Evolutionary conservation across 2,329 filamentous ascomycete genomes (phyloP), one percentile per base, ranked within the genome.

Genomic region (Nectriaceae sp.): DNA sequence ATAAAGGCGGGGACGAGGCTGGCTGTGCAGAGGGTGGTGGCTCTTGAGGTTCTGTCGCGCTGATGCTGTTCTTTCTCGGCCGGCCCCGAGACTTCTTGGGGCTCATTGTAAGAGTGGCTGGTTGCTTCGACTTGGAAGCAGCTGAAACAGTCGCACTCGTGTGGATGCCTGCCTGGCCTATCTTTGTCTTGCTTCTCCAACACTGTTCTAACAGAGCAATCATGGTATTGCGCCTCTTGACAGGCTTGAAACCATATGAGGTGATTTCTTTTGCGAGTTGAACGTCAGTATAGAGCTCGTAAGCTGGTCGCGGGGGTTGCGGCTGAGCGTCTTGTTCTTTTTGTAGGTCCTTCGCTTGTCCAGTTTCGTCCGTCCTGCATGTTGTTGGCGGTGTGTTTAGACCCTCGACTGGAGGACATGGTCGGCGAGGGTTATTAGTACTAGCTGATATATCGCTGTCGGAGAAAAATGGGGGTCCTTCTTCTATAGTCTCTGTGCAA

Each of bases 161-260:
- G 29, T 55, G 53, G 11, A 63, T 21, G 11, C 31, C 37, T 26
- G 42, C 42, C 35, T 59, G 53, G 4, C 42, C 46, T 3, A 54
- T 42, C 11, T 62, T 58, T 18, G 76, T 69, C 62, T 83, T 83
- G 48, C 82, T 83, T 55, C 79, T 70, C 87, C 88, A 91, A 65
- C 89, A 91, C 60, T 84, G 80, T 43, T 88, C 74, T 11, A 92
- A 71, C 11, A 90, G 67, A 2, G 81, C 74, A 51, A 92, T 84
- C 85, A 89, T 90, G 8, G 82, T 82, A 41, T 78, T 75, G 16
- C 88, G 78, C 46, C 75, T 82, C 63, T 85, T 89, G 22, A 91
- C 72, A 1, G 84, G 73, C 62, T 91, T 92, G 68, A 92, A 91
- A 0, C 86, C 87, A 60, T 84, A 90, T 0, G 75, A 73, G 4